Percentiles rank a stretch among this genome's conserved stretches.
Evolutionary conservation across 768 basidiomycete genomes (phyloP).

Genomic region (Exidia glandulosa): DNA sequence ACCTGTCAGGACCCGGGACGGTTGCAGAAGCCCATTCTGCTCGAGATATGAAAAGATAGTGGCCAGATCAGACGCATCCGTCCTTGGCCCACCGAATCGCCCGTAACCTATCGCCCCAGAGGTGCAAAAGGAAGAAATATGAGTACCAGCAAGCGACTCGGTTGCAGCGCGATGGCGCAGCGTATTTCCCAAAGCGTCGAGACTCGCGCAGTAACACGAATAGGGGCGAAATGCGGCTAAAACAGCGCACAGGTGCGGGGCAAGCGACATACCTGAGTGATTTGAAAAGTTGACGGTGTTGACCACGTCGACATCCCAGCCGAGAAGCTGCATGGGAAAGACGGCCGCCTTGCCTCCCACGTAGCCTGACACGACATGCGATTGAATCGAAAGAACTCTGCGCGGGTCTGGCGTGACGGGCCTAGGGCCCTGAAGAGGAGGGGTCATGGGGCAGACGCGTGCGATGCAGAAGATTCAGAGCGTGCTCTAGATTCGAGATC

Average conservation of each 20-base stretch:
- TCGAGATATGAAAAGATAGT: conserved; percentile 66
- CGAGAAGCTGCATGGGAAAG: conserved; percentile 68
- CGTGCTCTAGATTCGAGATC: too few relatives aligned
- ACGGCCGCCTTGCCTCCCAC: conserved; percentile 79
- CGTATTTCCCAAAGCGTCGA: too few relatives aligned
- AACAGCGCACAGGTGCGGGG: background rate
- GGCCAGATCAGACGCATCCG: conserved; percentile 65
- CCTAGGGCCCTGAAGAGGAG: background rate
- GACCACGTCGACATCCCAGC: conserved; percentile 91
- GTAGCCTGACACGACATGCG: conserved; percentile 88
- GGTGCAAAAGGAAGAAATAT: background rate
- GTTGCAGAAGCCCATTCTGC: conserved; percentile 60
- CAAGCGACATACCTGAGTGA: conserved; percentile 56
- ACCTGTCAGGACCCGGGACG: conserved; percentile 75
- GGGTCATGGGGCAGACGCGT: background rate
- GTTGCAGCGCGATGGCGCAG: too few relatives aligned
- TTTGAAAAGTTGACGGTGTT: conserved; percentile 95
- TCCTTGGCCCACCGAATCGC: conserved; percentile 65
- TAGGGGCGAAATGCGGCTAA: too few relatives aligned
- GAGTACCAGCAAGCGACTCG: too few relatives aligned
- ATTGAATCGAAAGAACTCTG: conserved; percentile 81
- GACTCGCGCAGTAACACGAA: too few relatives aligned
- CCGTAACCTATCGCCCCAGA: conserved; percentile 57
- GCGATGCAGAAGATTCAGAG: too few relatives aligned
- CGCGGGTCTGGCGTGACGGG: background rate